A percentile compares a stretch with the other conserved stretches of the same genome.
phyloP scores from a whole-genome alignment of 208 protist species.

The Leishmania lainsoni region DNA sequence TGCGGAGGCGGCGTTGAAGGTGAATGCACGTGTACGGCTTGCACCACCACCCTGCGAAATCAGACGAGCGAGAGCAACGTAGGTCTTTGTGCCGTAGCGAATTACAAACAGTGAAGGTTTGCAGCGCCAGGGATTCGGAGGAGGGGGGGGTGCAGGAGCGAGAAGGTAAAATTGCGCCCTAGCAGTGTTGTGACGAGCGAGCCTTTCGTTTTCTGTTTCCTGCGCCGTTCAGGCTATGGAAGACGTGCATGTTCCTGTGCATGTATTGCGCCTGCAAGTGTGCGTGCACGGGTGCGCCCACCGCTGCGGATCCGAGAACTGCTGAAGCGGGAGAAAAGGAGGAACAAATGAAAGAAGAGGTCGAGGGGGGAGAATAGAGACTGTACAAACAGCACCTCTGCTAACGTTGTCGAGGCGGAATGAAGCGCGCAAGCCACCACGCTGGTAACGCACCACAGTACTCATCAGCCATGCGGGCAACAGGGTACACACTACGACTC shows the following conservation, averaged over 20 bases:
- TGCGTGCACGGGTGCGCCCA: neutral
- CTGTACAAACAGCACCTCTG: neutral
- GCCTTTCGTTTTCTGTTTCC: neutral
- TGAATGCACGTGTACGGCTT: neutral
- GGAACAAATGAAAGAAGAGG: neutral
- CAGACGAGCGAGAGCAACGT: slow-evolving; percentile 20
- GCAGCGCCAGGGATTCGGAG: neutral
- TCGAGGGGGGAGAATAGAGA: neutral
- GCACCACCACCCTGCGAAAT: slow-evolving; percentile 20
- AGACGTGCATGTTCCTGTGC: neutral
- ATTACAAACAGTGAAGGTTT: neutral
- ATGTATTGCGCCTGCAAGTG: neutral
- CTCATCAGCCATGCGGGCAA: neutral
- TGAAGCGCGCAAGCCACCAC: neutral
- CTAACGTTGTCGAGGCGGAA: neutral
- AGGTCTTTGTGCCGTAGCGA: neutral
- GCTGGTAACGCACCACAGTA: neutral
- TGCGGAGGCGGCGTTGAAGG: neutral
- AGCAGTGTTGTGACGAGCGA: neutral
- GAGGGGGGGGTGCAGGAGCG: neutral
- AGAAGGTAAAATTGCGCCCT: neutral
- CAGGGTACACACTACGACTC: neutral
- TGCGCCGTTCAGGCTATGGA: neutral
- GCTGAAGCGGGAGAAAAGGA: neutral
- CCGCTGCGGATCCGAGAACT: neutral